Percentiles rank a stretch among this genome's conserved stretches.
phyloP scores from a whole-genome alignment of 129 eudicot species.

The Helianthus tuberosus region DNA sequence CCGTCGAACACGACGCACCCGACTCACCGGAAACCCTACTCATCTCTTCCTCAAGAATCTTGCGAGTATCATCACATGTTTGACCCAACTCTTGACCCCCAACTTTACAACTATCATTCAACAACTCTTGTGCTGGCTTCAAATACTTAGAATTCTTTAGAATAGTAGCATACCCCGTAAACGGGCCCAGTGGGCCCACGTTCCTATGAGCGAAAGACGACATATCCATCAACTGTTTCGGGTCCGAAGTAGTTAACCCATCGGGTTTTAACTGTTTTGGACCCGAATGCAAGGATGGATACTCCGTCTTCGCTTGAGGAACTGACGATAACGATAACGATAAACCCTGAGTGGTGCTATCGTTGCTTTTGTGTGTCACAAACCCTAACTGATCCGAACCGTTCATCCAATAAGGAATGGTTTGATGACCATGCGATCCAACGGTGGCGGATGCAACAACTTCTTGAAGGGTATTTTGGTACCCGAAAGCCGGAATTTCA shows the following conservation, averaged over 20 bases:
- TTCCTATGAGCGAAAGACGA: constrained; percentile 38
- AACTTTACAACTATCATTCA: constrained; percentile 61
- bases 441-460: constrained; percentile 48
- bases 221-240: constrained; percentile 27
- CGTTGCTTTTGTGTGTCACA: constrained; percentile 24
- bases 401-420: constrained; percentile 45
- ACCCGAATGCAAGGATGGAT: constrained; percentile 22
- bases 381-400: constrained; percentile 42
- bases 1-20: constrained; percentile 51
- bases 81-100: constrained; percentile 35
- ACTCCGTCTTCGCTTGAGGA: constrained; percentile 36
- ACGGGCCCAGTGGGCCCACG: constrained; percentile 83
- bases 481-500: constrained; percentile 29
- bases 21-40: constrained; percentile 41
- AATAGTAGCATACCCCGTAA: constrained; percentile 81
- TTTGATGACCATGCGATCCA: constrained; percentile 38
- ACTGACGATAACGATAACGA: constrained; percentile 69
- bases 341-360: constrained; percentile 43
- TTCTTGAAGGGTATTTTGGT: constrained; percentile 59
- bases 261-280: constrained; percentile 29
- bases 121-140: constrained; percentile 68
- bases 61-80: constrained; percentile 34
- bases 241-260: constrained; percentile 22
- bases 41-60: constrained; percentile 33
- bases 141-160: constrained; percentile 71